Evolutionary conservation across 1,139 yeast species (phyloP).

Genomic region (Diutina neorugosa): DNA sequence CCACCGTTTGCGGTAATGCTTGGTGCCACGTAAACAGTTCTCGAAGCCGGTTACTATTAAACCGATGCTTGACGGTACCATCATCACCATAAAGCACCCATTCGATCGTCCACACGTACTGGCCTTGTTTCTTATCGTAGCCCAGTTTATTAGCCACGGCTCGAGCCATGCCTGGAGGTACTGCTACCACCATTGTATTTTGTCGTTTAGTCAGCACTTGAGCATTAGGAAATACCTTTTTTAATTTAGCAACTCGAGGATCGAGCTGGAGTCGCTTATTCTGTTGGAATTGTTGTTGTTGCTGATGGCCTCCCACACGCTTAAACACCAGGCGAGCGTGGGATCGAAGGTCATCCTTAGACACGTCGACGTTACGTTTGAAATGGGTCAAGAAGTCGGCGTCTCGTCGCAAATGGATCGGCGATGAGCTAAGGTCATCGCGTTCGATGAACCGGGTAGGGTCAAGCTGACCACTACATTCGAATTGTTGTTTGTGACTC

Average conservation of each 20-base stretch:
- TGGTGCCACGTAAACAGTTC: background rate
- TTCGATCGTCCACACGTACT: constrained; percentile 2
- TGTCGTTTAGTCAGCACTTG: background rate
- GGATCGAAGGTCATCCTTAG: background rate
- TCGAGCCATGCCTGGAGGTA: constrained; percentile 1
- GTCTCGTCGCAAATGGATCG: constrained; percentile 2
- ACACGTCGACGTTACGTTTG: background rate
- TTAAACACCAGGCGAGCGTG: background rate
- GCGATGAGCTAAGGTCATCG: background rate
- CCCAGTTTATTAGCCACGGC: background rate
- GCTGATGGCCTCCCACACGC: background rate
- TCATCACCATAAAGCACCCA: background rate
- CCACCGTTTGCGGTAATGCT: background rate
- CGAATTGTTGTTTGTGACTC: background rate
- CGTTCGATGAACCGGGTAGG: background rate
- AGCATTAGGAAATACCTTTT: background rate
- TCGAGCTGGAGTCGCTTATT: background rate
- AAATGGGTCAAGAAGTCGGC: background rate
- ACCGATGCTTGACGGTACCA: background rate
- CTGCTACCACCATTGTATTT: background rate
- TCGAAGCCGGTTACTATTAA: background rate
- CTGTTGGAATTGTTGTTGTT: background rate
- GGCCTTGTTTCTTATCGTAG: constrained; percentile 1
- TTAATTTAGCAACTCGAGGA: background rate
- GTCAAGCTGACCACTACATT: background rate